Evolutionary conservation across 2,329 filamentous ascomycete species (phyloP).

Genomic region (Microdochium trichocladiopsis): DNA sequence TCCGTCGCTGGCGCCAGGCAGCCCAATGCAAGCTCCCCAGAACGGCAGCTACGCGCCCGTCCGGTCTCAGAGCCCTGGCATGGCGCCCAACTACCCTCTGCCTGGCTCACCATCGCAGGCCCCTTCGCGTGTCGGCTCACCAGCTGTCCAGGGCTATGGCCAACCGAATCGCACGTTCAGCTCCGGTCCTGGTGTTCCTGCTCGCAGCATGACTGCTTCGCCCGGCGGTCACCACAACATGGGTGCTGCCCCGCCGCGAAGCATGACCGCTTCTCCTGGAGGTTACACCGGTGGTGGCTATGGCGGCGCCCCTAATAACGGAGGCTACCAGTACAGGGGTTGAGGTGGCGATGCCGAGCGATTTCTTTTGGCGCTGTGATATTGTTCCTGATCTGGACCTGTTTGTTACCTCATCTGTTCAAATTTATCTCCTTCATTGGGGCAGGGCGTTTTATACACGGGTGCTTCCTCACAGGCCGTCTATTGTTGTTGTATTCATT

Average conservation of each 20-base stretch:
- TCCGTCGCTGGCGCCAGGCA: neutral
- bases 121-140: neutral
- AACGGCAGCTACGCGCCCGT: conserved; percentile 12
- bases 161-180: neutral
- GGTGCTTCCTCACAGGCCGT: too few species aligned
- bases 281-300: neutral
- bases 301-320: neutral
- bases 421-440: too few species aligned
- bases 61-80: conserved; percentile 11
- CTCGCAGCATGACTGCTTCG: neutral
- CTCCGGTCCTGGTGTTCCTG: neutral
- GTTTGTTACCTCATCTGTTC: too few species aligned
- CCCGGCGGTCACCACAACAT: neutral
- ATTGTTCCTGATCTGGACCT: too few species aligned
- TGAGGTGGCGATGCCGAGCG: too few species aligned
- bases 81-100: conserved; percentile 11
- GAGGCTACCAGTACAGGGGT: neutral
- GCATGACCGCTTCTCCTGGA: neutral
- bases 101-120: conserved; percentile 10
- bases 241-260: neutral
- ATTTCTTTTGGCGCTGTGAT: too few species aligned
- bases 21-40: conserved; percentile 1
- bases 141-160: neutral
- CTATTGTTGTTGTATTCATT: neutral
- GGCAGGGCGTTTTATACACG: too few species aligned